Percentiles rank a stretch among this genome's conserved stretches.
Conservation (phyloP, 495 filamentous ascomycete genomes). For the Antarctomyces pellizariae region DNA sequence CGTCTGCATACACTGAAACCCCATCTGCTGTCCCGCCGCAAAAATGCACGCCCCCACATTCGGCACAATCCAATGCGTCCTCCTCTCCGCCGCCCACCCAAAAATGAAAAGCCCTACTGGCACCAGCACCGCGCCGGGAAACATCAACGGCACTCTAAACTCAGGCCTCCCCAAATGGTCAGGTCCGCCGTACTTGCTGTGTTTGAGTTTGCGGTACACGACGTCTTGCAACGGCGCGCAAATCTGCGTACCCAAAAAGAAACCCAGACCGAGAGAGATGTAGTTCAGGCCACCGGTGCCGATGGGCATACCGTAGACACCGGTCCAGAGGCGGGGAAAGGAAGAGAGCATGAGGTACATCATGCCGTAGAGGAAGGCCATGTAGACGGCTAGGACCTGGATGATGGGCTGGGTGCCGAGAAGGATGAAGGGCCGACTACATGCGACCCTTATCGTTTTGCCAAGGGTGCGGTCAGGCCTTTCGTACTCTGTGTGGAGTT, state of each 20-base stretch:
- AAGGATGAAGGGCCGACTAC: conserved; percentile 34
- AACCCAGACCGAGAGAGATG: conserved; percentile 32
- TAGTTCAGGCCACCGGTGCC: conserved; percentile 43
- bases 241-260: conserved; percentile 21
- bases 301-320: conserved; percentile 32
- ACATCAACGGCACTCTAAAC: conserved; percentile 42
- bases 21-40: conserved; percentile 31
- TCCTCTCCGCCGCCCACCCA: conserved; percentile 41
- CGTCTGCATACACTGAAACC: conserved; percentile 47
- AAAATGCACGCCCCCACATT: conserved; percentile 45
- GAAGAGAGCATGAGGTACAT: conserved; percentile 51
- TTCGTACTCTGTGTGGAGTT: conserved; percentile 41
- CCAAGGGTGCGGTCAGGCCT: conserved; percentile 20
- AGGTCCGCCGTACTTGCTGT: conserved; percentile 23
- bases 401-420: conserved; percentile 36
- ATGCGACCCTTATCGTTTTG: conserved; percentile 22
- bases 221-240: conserved; percentile 33
- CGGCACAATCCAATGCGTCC: conserved; percentile 45
- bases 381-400: conserved; percentile 33
- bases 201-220: conserved; percentile 37
- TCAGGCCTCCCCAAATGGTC: conserved; percentile 34
- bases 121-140: conserved; percentile 29
- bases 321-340: conserved; percentile 39
- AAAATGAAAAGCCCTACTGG: conserved; percentile 48
- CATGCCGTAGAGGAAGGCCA: conserved; percentile 47